phyloP scores from a whole-genome alignment of 345 rosid species.

The Ceriops decandra region DNA sequence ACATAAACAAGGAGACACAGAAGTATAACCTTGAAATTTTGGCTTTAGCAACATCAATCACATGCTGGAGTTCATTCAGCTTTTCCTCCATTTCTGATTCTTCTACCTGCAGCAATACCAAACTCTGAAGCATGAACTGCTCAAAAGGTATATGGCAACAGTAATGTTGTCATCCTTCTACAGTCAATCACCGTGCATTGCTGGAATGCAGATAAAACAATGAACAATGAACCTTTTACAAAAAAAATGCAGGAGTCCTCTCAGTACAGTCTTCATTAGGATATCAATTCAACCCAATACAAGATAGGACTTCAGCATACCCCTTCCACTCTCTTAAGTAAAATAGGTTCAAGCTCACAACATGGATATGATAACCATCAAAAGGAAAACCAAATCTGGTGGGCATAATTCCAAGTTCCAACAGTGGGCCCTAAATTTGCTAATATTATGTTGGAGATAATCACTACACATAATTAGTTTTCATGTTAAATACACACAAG shows the following conservation, averaged over 20 bases:
- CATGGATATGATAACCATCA: not conserved
- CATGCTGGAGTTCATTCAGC: conserved; percentile 48
- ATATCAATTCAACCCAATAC: not conserved
- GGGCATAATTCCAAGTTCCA: no score
- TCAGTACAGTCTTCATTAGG: not conserved
- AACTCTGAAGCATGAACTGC: not conserved
- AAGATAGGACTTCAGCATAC: no score
- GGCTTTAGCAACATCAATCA: conserved; percentile 50
- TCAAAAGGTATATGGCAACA: no score
- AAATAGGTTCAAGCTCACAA: not conserved
- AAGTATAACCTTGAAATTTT: conserved; percentile 48
- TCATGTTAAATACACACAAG: no score
- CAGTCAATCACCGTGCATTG: no score
- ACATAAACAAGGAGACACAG: conserved; percentile 9
- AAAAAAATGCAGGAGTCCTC: not conserved
- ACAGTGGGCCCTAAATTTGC: no score
- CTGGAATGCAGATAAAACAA: not conserved
- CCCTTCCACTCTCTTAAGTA: no score
- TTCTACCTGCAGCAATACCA: conserved; percentile 58
- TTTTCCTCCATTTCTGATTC: conserved; percentile 73
- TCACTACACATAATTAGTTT: no score
- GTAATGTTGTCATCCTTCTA: no score
- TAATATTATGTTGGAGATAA: no score
- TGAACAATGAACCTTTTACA: not conserved
- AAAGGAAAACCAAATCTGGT: no score